Evolutionary conservation across 2,329 filamentous ascomycete genomes (phyloP).

Genomic region (Magnaporthiopsis incrustans): DNA sequence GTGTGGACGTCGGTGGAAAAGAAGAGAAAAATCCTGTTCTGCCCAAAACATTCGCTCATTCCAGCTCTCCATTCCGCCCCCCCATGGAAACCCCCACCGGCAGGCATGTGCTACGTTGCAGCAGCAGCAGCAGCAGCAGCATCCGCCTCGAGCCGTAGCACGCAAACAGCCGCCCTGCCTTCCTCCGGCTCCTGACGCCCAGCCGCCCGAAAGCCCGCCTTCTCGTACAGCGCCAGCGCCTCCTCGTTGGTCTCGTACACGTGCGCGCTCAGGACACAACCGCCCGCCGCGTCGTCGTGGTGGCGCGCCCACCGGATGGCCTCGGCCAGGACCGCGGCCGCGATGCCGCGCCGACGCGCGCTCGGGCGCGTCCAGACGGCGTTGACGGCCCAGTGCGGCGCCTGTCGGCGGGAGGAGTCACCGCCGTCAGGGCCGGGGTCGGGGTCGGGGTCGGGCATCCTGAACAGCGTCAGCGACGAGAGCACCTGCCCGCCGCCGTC

Average conservation of each 20-base stretch:
- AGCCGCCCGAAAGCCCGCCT: not conserved
- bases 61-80: too few relatives aligned
- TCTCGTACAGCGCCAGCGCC: constrained; percentile 5
- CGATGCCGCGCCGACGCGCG: constrained; percentile 26
- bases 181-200: not conserved
- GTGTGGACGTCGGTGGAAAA: too few relatives aligned
- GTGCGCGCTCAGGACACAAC: constrained; percentile 9
- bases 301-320: constrained; percentile 18
- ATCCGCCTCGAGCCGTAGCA: not conserved
- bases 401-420: constrained; percentile 9
- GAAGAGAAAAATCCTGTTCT: not conserved
- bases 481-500: constrained; percentile 17
- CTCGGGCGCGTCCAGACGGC: constrained; percentile 30
- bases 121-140: not conserved
- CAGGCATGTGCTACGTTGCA: not conserved
- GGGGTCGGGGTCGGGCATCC: constrained; percentile 16
- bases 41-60: not conserved
- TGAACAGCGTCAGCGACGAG: constrained; percentile 23
- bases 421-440: too few relatives aligned
- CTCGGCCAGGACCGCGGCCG: constrained; percentile 22
- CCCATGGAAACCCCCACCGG: too few relatives aligned
- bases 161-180: not conserved
- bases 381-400: constrained; percentile 23
- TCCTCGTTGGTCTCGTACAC: constrained; percentile 5
- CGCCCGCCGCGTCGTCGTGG: constrained; percentile 7